Evolutionary conservation across 306 rosid species (phyloP).

Genomic region (Senna tora): DNA sequence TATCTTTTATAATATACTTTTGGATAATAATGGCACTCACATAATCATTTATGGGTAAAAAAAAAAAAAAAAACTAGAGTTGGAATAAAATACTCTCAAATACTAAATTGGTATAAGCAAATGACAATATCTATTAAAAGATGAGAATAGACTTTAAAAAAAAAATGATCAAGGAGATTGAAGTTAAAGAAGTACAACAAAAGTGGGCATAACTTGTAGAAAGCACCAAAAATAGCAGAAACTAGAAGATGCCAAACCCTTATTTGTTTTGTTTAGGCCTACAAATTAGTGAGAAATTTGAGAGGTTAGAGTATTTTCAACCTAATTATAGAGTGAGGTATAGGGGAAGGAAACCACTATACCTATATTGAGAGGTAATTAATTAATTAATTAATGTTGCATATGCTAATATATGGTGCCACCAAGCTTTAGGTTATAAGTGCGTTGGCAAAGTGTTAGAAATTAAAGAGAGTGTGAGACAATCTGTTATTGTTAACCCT

Average conservation of each 20-base stretch:
- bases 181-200: too few relatives aligned
- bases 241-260: too few relatives aligned
- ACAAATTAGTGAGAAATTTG: neutral
- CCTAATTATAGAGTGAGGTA: constrained; percentile 10
- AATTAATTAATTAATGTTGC: too few relatives aligned
- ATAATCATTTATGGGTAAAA: neutral
- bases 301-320: neutral
- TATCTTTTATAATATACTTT: too few relatives aligned
- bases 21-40: neutral
- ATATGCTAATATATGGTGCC: neutral
- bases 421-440: constrained; percentile 1
- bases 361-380: neutral
- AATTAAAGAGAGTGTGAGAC: neutral
- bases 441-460: neutral
- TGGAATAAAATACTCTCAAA: neutral
- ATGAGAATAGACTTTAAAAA: neutral
- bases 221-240: too few relatives aligned
- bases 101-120: neutral
- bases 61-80: neutral
- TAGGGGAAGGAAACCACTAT: too few relatives aligned
- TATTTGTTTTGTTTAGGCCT: neutral
- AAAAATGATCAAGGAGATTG: too few relatives aligned
- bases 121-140: too few relatives aligned
- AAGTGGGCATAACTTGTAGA: neutral
- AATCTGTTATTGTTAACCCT: constrained; percentile 13